Conservation (phyloP, 768 basidiomycete species). For the Tricholoma furcatifolium region DNA sequence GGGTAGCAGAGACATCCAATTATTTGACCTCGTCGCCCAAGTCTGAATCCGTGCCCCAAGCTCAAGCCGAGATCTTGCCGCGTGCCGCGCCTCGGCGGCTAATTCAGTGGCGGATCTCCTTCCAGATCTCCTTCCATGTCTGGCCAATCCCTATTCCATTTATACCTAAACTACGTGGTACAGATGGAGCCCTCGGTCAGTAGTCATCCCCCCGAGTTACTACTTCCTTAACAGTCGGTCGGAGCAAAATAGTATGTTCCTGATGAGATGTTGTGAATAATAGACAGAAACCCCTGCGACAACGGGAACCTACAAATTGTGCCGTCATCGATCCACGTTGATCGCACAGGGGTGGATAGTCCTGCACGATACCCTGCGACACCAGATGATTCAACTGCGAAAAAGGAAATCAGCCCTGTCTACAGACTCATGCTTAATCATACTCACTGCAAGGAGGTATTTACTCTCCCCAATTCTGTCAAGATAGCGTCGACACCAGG, state of each 20-base stretch:
- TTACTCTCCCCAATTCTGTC: constrained; percentile 91
- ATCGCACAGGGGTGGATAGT: constrained; percentile 92
- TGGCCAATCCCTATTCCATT: constrained; percentile 2
- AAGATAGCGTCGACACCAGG: constrained; percentile 94
- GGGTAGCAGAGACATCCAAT: constrained; percentile 12
- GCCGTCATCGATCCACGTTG: constrained; percentile 88
- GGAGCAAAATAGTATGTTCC: constrained; percentile 85
- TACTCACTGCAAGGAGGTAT: constrained; percentile 79
- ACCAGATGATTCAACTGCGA: constrained; percentile 86
- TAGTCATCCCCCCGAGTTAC: constrained; percentile 86
- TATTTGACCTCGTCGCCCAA: neutral
- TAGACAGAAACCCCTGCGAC: neutral
- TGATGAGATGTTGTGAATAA: constrained; percentile 24
- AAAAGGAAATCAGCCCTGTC: neutral
- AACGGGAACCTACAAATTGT: constrained; percentile 64
- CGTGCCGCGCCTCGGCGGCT: neutral
- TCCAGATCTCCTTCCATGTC: neutral
- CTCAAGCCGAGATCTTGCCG: constrained; percentile 8
- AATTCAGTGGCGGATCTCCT: constrained; percentile 11
- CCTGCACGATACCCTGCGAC: constrained; percentile 81
- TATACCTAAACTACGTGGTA: neutral
- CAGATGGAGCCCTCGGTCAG: constrained; percentile 30
- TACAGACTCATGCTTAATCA: constrained; percentile 18
- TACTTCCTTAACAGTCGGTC: constrained; percentile 83
- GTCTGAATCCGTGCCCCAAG: neutral